phyloP scores from a whole-genome alignment of 2,329 filamentous ascomycete genomes.

The Elsinoe arachidis region DNA sequence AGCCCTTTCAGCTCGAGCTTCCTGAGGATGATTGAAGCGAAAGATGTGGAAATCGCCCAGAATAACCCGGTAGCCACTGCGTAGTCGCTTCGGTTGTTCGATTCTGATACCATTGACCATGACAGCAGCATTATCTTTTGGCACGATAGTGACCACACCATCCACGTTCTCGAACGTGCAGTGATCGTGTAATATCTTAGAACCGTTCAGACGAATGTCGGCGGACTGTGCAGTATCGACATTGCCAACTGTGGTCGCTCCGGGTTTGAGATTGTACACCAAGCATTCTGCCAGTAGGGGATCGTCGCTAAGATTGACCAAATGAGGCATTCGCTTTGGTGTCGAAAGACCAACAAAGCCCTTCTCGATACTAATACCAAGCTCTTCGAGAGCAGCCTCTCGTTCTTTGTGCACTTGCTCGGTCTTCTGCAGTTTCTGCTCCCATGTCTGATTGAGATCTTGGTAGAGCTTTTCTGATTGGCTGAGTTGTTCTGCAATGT shows the following conservation, averaged over 20 bases:
- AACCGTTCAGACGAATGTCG: slow-evolving; percentile 89
- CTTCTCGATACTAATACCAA: slow-evolving; percentile 98
- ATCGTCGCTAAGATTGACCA: slow-evolving; percentile 80
- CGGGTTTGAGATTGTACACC: slow-evolving; percentile 96
- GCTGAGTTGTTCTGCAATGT: slow-evolving; percentile 91
- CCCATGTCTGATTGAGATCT: slow-evolving; percentile 97
- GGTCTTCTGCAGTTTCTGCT: slow-evolving; percentile 88
- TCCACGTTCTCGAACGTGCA: slow-evolving; percentile 91
- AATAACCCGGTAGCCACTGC: slow-evolving; percentile 90
- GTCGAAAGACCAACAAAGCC: slow-evolving; percentile 92
- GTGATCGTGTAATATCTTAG: slow-evolving; percentile 84
- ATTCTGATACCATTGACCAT: slow-evolving; percentile 97
- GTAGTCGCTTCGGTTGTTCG: slow-evolving; percentile 72
- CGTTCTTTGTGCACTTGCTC: slow-evolving; percentile 97
- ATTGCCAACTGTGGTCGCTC: slow-evolving; percentile 87
- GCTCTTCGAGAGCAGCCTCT: slow-evolving; percentile 86
- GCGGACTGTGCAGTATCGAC: slow-evolving; percentile 75
- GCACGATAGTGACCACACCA: slow-evolving; percentile 83
- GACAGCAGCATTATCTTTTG: slow-evolving; percentile 83
- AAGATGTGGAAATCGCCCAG: slow-evolving; percentile 98
- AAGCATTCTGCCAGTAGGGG: slow-evolving; percentile 90
- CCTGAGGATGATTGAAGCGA: slow-evolving; percentile 94
- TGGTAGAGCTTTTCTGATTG: slow-evolving; percentile 94
- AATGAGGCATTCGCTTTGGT: slow-evolving; percentile 97
- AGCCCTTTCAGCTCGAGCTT: slow-evolving; percentile 84